Conservation (phyloP, 2,329 filamentous ascomycete species). For the Capronia epimyces region DNA sequence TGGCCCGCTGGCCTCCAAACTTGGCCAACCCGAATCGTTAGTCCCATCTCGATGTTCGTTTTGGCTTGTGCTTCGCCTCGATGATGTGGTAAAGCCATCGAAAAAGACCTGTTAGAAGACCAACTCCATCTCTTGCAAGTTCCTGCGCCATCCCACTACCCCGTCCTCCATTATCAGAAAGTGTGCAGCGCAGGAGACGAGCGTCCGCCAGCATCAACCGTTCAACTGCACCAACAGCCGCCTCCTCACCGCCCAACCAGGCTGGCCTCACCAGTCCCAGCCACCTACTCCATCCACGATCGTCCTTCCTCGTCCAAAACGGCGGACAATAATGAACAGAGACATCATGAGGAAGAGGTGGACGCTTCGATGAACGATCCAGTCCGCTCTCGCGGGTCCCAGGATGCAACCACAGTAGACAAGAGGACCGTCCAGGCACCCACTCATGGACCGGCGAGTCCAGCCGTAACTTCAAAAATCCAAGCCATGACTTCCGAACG, state of each 20-base stretch:
- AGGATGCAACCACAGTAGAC: conserved; percentile 10
- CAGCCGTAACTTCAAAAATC: conserved; percentile 4
- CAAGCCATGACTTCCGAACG: conserved; percentile 8
- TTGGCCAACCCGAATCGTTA: background rate
- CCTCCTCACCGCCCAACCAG: conserved; percentile 11
- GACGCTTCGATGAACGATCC: conserved; percentile 18
- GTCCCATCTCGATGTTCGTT: background rate
- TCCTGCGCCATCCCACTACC: conserved; percentile 2
- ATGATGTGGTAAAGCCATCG: conserved; percentile 14
- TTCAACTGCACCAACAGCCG: background rate
- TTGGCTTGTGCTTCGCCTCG: conserved; percentile 1
- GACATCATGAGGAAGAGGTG: conserved; percentile 23
- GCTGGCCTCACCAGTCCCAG: conserved; percentile 6
- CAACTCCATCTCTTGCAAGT: conserved; percentile 4
- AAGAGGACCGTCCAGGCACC: conserved; percentile 6
- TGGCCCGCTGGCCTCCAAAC: background rate
- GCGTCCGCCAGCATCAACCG: background rate
- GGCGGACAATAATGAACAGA: conserved; percentile 19
- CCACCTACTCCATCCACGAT: conserved; percentile 19
- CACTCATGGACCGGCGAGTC: background rate
- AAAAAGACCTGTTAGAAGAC: conserved; percentile 4
- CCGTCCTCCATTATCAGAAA: background rate
- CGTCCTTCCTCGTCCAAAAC: conserved; percentile 24
- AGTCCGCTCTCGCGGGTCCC: conserved; percentile 13
- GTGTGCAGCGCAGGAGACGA: background rate